Base-by-base conservation (phyloP, 2,329 filamentous ascomycete species). In the Septoria linicola region DNA sequence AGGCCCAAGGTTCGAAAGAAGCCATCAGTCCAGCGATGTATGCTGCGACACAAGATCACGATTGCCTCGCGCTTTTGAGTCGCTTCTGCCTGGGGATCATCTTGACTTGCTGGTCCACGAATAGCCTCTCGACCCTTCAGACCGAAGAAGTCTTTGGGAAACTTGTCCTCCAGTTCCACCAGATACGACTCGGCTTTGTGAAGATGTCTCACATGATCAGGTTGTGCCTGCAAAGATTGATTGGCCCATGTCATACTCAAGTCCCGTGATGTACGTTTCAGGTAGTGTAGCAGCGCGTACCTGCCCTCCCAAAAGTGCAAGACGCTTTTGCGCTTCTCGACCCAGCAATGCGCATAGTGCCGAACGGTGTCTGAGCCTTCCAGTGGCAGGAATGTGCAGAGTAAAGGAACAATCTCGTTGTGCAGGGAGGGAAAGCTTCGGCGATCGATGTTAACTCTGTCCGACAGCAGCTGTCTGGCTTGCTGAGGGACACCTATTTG, bases 401-500 rank as follows among this genome's bases (percentile, higher is more conserved):
- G 14, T 6, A 44, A 27, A 14, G 41, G 41, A 8, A 44, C 41
- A 7, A 44, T 35, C 27, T 44, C 41, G 17, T 44, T 44, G 23
- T 44, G 41, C 13, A 44, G 7, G 13, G 41, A 44, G 8, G 14
- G 25, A 27, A 31, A 19, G 14, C 13, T 32, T 31, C 1, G n/a
- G n/a, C n/a, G n/a, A n/a, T n/a, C n/a, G n/a, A n/a, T n/a, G n/a
- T 14, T 16, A 6, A 17, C 14, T 13, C 13, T 27, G 11, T 34
- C 16, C 16, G 14, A n/a, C 2, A 44, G 14, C 25, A 32, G 8
- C 27, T 11, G n/a, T 34, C 25, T 8, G 10, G 41, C 95, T 32
- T 93, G 93, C 76, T 99, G 96, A 57, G 93, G 79, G 68, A 96
- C 97, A 72, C 88, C 95, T 71, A 97, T 97, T 68, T 85, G 82